A percentile compares a stretch with the other conserved stretches of the same genome.
phyloP scores from a whole-genome alignment of 1,284 basidiomycete genomes.

The Irpex sp. region DNA sequence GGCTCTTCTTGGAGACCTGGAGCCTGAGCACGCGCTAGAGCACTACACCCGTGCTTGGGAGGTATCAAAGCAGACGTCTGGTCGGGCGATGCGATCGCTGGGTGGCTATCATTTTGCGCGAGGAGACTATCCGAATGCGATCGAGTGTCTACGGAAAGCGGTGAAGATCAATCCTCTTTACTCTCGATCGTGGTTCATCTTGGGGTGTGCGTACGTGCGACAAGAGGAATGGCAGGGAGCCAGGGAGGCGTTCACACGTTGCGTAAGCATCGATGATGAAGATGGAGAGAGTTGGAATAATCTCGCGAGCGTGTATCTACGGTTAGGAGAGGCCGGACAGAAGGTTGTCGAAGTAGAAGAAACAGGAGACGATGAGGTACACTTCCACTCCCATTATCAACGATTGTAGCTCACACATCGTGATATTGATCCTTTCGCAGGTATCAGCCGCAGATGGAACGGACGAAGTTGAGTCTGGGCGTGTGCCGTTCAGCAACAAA shows the following conservation, averaged over 20 bases:
- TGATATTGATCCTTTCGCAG: not conserved
- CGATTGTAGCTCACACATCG: not conserved
- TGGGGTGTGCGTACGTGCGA: slow-evolving; percentile 87
- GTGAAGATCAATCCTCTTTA: slow-evolving; percentile 88
- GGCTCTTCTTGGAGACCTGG: slow-evolving; percentile 94
- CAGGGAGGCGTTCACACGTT: slow-evolving; percentile 80
- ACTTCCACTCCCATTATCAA: not conserved
- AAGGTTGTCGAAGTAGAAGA: slow-evolving; percentile 13
- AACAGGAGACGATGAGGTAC: slow-evolving; percentile 26
- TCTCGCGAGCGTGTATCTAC: slow-evolving; percentile 91
- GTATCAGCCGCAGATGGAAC: not conserved
- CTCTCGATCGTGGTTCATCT: slow-evolving; percentile 90
- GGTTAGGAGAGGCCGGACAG: slow-evolving; percentile 52
- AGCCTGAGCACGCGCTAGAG: slow-evolving; percentile 59
- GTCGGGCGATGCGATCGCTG: slow-evolving; percentile 87
- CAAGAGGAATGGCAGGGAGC: slow-evolving; percentile 83
- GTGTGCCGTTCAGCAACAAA: slow-evolving; percentile 67
- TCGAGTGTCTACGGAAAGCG: slow-evolving; percentile 69
- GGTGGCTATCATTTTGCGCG: slow-evolving; percentile 81
- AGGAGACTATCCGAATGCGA: slow-evolving; percentile 61
- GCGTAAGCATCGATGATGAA: slow-evolving; percentile 90
- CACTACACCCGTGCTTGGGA: slow-evolving; percentile 88
- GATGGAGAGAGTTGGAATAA: slow-evolving; percentile 99
- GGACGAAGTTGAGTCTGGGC: slow-evolving; percentile 13
- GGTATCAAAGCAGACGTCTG: slow-evolving; percentile 75